phyloP scores from a whole-genome alignment of 352 stramenopile genomes.

The Phytophthora syringae region DNA sequence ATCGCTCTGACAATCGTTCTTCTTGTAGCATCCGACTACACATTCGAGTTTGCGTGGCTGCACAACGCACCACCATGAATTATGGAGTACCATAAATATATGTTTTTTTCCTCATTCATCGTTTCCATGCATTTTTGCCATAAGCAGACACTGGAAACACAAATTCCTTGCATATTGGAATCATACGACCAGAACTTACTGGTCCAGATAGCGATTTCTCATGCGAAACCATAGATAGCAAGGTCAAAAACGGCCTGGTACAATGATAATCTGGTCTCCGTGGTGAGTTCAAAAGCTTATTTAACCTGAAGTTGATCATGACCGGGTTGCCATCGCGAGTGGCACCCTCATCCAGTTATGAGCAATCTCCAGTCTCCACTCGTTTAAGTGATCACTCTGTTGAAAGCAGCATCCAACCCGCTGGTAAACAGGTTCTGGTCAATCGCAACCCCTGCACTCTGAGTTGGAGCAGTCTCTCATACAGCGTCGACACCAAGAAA shows the following conservation, averaged over 20 bases:
- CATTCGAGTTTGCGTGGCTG: conserved; percentile 42
- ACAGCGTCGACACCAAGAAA: conserved; percentile 26
- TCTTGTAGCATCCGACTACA: conserved; percentile 43
- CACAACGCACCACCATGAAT: conserved; percentile 13
- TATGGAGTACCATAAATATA: no score
- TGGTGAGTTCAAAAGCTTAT: not conserved
- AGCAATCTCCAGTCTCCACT: conserved; percentile 11
- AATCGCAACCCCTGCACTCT: conserved; percentile 23
- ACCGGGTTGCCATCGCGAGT: not conserved
- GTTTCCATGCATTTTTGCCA: no score
- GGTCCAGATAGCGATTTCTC: no score
- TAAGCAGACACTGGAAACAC: no score
- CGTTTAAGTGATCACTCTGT: conserved; percentile 14
- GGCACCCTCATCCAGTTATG: not conserved
- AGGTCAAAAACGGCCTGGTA: not conserved
- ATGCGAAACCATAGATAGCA: conserved; percentile 15
- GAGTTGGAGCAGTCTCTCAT: conserved; percentile 27
- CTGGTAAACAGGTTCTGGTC: not conserved
- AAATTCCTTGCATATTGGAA: no score
- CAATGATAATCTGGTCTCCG: not conserved
- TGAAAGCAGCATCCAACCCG: not conserved
- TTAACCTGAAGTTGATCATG: no score
- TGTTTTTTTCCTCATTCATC: no score
- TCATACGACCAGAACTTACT: no score
- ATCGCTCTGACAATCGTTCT: not conserved